Conservation (phyloP, 2,329 filamentous ascomycete genomes). For the Escovopsis sp. region DNA sequence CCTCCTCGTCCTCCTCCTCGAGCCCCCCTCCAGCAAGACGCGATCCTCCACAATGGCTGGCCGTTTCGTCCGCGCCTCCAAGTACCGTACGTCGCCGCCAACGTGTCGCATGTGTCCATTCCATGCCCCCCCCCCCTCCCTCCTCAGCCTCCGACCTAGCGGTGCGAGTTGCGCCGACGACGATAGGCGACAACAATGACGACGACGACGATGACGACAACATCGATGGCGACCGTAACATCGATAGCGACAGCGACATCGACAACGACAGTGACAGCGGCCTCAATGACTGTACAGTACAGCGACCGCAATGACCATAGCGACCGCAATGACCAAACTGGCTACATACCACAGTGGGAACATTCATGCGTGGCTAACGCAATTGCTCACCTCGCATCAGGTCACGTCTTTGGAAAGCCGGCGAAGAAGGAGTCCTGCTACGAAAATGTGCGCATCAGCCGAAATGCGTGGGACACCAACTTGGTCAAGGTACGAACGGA, state of each 20-base stretch:
- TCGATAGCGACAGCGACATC: too few species aligned
- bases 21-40: slow-evolving; percentile 1
- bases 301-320: too few species aligned
- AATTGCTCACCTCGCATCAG: slow-evolving; percentile 29
- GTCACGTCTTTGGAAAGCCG: slow-evolving; percentile 94
- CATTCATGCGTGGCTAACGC: too few species aligned
- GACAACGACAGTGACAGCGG: too few species aligned
- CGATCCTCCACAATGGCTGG: slow-evolving; percentile 33
- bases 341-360: too few species aligned
- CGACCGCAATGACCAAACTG: too few species aligned
- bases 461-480: slow-evolving; percentile 99
- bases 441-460: slow-evolving; percentile 91
- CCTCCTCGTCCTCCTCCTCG: slow-evolving; percentile 3
- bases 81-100: slow-evolving; percentile 45
- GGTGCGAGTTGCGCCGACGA: slow-evolving; percentile 4
- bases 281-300: too few species aligned
- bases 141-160: too few species aligned
- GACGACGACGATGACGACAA: too few species aligned
- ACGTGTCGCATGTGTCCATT: slow-evolving; percentile 10
- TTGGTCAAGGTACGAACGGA: slow-evolving; percentile 66
- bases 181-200: neutral
- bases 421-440: slow-evolving; percentile 97
- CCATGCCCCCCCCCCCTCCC: slow-evolving; percentile 9
- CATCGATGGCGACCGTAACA: too few species aligned
- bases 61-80: slow-evolving; percentile 53